These are phyloP conservation scores for Tuber melanosporum DNA, from an alignment of 495 filamentous ascomycete genomes.

Conservation along the genomic window DNA sequence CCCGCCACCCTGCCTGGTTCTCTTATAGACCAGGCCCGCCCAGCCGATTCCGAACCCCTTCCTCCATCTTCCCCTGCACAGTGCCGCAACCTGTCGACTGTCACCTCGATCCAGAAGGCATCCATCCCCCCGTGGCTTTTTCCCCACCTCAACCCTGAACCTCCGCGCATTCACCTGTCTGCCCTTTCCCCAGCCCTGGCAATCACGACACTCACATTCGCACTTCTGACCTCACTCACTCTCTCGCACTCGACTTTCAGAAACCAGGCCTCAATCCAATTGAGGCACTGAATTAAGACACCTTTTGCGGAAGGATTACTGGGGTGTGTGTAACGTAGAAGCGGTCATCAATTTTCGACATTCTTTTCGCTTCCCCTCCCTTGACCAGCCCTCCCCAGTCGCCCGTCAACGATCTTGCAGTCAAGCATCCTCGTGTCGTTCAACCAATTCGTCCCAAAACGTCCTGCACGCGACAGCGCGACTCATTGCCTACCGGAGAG, in stretches of 20 bases:
- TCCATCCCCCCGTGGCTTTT: conserved; percentile 34
- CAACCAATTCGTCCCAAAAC: conserved; percentile 36
- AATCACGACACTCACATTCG: conserved; percentile 10
- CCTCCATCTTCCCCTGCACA: conserved; percentile 37
- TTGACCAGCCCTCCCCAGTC: conserved; percentile 37
- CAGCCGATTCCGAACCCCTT: conserved; percentile 17
- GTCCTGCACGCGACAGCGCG: conserved; percentile 26
- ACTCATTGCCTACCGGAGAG: conserved; percentile 23
- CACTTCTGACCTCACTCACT: conserved; percentile 6
- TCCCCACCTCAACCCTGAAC: conserved; percentile 27
- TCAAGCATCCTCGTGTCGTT: conserved; percentile 36
- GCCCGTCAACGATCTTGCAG: conserved; percentile 37
- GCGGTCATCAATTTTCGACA: conserved; percentile 21
- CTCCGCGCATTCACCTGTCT: conserved; percentile 23
- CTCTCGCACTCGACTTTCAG: background rate
- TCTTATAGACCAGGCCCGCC: conserved; percentile 38
- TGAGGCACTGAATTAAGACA: background rate
- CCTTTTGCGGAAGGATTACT: background rate
- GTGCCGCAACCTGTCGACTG: conserved; percentile 39
- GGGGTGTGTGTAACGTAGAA: conserved; percentile 39
- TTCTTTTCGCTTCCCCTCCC: conserved; percentile 19
- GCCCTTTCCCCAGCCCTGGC: conserved; percentile 19
- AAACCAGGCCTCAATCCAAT: conserved; percentile 21
- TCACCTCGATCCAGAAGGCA: conserved; percentile 34
- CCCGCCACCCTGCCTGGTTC: conserved; percentile 32